Conservation (phyloP, 176 grass and related monocot genomes). For the Lolium multiflorum region DNA sequence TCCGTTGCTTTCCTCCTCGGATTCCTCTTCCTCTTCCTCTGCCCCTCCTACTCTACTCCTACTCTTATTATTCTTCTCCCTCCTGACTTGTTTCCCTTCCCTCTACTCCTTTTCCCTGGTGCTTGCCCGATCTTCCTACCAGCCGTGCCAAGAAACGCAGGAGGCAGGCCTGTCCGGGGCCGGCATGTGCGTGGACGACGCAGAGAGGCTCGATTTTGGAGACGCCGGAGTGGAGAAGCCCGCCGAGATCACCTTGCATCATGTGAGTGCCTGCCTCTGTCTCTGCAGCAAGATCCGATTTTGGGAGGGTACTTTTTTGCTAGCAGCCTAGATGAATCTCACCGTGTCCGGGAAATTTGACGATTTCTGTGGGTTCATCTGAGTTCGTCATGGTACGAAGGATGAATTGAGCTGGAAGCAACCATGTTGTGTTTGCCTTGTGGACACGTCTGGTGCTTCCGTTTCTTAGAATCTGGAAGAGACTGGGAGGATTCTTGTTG, state of each 20-base stretch:
- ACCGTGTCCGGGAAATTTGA: background rate
- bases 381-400: background rate
- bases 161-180: background rate
- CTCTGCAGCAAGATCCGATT: background rate
- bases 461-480: constrained; percentile 13
- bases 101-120: constrained; percentile 4
- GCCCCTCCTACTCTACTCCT: constrained; percentile 5
- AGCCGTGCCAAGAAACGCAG: constrained; percentile 37
- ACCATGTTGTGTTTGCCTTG: background rate
- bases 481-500: background rate
- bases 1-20: constrained; percentile 51
- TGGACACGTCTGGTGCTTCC: constrained; percentile 16
- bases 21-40: constrained; percentile 57
- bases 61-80: constrained; percentile 35
- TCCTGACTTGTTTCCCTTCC: constrained; percentile 14
- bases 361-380: constrained; percentile 1
- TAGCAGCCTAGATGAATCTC: constrained; percentile 4
- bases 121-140: constrained; percentile 13
- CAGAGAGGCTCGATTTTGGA: constrained; percentile 50
- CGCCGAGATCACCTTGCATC: constrained; percentile 44
- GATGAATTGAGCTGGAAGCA: constrained; percentile 35
- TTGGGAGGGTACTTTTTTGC: background rate
- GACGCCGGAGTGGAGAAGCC: constrained; percentile 38
- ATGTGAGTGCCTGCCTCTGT: constrained; percentile 45
- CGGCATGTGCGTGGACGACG: constrained; percentile 67